Evolutionary conservation across 176 grass and related monocot genomes (phyloP).

Genomic region (Triticum timopheevii): DNA sequence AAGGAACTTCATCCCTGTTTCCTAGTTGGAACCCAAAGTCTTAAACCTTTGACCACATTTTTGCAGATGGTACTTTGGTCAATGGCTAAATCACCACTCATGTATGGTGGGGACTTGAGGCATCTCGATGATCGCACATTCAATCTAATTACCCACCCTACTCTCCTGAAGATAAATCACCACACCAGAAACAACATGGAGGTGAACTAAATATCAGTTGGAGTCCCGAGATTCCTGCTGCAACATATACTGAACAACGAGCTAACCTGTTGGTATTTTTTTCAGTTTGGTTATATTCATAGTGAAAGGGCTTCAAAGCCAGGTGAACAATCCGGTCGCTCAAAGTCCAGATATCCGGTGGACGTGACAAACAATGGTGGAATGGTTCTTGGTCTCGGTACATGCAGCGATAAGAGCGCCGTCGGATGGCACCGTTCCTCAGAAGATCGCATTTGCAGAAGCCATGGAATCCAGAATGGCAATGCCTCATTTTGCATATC

Average conservation of each 20-base stretch:
- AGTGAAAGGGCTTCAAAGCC: conserved; percentile 28
- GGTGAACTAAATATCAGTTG: conserved; percentile 34
- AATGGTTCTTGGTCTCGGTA: conserved; percentile 48
- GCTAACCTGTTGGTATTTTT: conserved; percentile 15
- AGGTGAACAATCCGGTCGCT: not conserved
- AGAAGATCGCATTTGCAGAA: conserved; percentile 64
- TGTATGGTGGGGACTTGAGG: conserved; percentile 93
- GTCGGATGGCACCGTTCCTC: conserved; percentile 50
- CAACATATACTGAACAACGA: conserved; percentile 1
- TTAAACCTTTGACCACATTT: not conserved
- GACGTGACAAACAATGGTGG: conserved; percentile 29
- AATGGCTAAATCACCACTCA: conserved; percentile 83
- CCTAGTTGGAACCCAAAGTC: not conserved
- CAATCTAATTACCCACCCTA: conserved; percentile 74
- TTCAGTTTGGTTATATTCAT: conserved; percentile 69
- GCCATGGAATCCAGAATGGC: conserved; percentile 12
- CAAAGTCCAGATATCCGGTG: too few relatives aligned
- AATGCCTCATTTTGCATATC: conserved; percentile 53
- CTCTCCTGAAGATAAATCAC: conserved; percentile 78
- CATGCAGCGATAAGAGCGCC: conserved; percentile 50
- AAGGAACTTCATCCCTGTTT: not conserved
- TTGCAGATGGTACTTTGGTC: conserved; percentile 90
- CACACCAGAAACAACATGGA: conserved; percentile 73
- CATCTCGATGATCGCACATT: conserved; percentile 57
- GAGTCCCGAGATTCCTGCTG: not conserved